Evolutionary conservation across 176 grass and related monocot species (phyloP).

Genomic region (Neostapfia colusana): DNA sequence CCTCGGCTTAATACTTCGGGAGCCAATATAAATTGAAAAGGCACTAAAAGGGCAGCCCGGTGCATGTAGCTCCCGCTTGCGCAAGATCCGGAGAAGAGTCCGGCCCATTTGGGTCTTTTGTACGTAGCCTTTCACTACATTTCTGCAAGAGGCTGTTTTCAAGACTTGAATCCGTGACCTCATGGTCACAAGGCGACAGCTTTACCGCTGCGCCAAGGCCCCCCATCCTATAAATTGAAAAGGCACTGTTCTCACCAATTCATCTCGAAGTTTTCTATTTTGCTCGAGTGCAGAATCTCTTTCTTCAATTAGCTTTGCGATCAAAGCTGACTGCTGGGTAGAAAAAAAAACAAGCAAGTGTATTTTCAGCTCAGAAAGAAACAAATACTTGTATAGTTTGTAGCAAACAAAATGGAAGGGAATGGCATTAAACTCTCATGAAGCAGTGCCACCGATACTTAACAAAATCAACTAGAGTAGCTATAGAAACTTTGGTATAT

Average conservation of each 20-base stretch:
- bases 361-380: constrained; percentile 27
- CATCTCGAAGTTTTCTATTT: constrained; percentile 50
- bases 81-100: too few relatives aligned
- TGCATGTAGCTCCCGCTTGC: too few relatives aligned
- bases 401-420: not conserved
- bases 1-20: not conserved
- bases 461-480: constrained; percentile 16
- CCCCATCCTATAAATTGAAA: too few relatives aligned
- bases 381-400: not conserved
- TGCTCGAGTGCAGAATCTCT: constrained; percentile 56
- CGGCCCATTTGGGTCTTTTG: too few relatives aligned
- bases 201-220: too few relatives aligned
- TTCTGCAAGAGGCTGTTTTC: too few relatives aligned
- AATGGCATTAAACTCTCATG: not conserved
- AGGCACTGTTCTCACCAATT: constrained; percentile 51
- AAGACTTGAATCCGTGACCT: too few relatives aligned
- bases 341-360: constrained; percentile 21
- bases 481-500: not conserved
- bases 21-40: constrained; percentile 1
- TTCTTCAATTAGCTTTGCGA: constrained; percentile 51
- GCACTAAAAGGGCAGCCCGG: too few relatives aligned
- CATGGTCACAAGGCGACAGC: too few relatives aligned
- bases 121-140: too few relatives aligned
- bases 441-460: constrained; percentile 1
- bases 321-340: constrained; percentile 38